Percentiles rank a stretch among this genome's conserved stretches.
Conservation (phyloP, 495 filamentous ascomycete species). For the Glarea lozoyensis region DNA sequence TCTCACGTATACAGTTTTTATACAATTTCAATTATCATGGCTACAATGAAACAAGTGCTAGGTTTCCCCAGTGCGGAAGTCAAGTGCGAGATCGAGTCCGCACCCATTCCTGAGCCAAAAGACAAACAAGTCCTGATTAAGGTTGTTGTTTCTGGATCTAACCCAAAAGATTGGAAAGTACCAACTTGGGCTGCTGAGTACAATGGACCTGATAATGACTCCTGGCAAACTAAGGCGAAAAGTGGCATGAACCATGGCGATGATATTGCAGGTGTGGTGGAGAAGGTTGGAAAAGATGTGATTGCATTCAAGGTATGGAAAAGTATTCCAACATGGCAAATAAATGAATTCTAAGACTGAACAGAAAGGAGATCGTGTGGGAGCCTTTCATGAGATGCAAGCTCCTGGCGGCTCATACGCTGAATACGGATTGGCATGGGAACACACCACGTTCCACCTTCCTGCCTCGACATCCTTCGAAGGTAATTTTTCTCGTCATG, state of each 20-base stretch:
- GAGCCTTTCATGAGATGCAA: constrained; percentile 56
- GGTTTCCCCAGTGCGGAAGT: no score
- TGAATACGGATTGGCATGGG: constrained; percentile 57
- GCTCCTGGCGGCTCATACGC: constrained; percentile 52
- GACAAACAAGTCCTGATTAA: constrained; percentile 58
- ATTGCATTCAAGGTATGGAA: constrained; percentile 8
- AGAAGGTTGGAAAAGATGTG: constrained; percentile 40
- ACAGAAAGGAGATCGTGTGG: constrained; percentile 66
- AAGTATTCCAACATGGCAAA: no score
- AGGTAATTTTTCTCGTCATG: no score
- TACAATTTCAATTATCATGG: no score
- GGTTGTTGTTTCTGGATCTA: constrained; percentile 57
- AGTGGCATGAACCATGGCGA: constrained; percentile 48
- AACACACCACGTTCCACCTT: constrained; percentile 59
- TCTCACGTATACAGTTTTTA: no score
- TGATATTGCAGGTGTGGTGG: constrained; percentile 62
- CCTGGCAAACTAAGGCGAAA: background rate
- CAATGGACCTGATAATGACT: background rate
- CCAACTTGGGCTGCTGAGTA: constrained; percentile 18
- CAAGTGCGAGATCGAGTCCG: constrained; percentile 50
- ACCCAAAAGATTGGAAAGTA: constrained; percentile 74
- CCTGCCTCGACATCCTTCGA: constrained; percentile 55
- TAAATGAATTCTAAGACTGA: no score
- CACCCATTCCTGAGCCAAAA: constrained; percentile 46
- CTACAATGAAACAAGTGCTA: no score